Evolutionary conservation across 1,284 basidiomycete species (phyloP).

Genomic region (Papiliotrema nemorosa): DNA sequence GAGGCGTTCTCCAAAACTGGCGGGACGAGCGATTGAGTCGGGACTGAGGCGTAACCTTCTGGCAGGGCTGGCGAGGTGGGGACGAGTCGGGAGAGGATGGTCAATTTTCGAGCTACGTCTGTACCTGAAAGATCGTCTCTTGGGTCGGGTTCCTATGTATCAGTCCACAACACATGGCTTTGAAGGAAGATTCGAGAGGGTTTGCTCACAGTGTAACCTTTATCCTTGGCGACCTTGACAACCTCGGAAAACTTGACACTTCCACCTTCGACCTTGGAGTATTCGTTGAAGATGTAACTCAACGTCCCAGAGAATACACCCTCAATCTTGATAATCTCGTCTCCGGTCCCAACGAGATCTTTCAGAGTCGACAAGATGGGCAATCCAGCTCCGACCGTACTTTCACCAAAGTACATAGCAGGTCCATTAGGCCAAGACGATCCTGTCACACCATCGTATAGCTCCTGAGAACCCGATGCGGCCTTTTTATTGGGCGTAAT

Average conservation of each 20-base stretch:
- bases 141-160: constrained; percentile 84
- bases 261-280: constrained; percentile 56
- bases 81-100: constrained; percentile 83
- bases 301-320: constrained; percentile 80
- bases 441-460: constrained; percentile 70
- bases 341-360: constrained; percentile 87
- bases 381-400: constrained; percentile 92
- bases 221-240: constrained; percentile 81
- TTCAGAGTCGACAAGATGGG: constrained; percentile 89
- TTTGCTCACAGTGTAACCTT: constrained; percentile 79
- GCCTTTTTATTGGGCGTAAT: constrained; percentile 99
- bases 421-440: constrained; percentile 55
- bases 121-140: constrained; percentile 94
- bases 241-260: constrained; percentile 74
- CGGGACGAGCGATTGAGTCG: constrained; percentile 83
- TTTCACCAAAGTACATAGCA: constrained; percentile 74
- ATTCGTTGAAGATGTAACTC: constrained; percentile 99
- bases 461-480: constrained; percentile 67
- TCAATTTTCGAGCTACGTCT: constrained; percentile 95
- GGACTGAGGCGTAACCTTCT: constrained; percentile 72
- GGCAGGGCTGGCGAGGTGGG: constrained; percentile 52
- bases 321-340: constrained; percentile 63
- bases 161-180: neutral
- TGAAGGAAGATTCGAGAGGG: neutral
- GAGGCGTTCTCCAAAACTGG: constrained; percentile 62